These are phyloP conservation scores for Nakazawaea holstii DNA, from an alignment of 805 yeast genomes.

Conservation along the genomic window DNA sequence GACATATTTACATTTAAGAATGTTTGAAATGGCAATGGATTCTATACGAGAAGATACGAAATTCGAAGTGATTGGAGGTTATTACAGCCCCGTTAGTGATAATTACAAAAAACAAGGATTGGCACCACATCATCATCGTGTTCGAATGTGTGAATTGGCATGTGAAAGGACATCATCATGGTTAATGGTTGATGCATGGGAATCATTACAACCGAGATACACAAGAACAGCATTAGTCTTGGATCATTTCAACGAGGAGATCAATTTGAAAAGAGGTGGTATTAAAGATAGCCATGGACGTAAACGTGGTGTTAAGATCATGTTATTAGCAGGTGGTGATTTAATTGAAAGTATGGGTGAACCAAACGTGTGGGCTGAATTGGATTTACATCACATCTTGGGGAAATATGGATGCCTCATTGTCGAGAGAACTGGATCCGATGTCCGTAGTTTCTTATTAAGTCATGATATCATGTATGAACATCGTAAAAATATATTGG, in stretches of 20 bases:
- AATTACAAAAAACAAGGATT: slow-evolving; percentile 91
- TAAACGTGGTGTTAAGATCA: slow-evolving; percentile 81
- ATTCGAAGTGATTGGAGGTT: slow-evolving; percentile 95
- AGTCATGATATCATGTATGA: slow-evolving; percentile 97
- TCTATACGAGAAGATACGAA: slow-evolving; percentile 85
- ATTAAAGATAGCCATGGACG: slow-evolving; percentile 53
- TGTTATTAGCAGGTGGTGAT: slow-evolving; percentile 97
- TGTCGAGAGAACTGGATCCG: slow-evolving; percentile 95
- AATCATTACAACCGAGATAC: slow-evolving; percentile 83
- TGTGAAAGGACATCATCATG: slow-evolving; percentile 95
- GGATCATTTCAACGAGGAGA: slow-evolving; percentile 95
- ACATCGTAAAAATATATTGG: slow-evolving; percentile 87
- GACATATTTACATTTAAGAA: slow-evolving; percentile 88
- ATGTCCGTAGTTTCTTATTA: slow-evolving; percentile 85
- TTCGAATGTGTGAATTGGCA: slow-evolving; percentile 96
- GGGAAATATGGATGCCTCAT: slow-evolving; percentile 96
- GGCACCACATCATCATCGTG: slow-evolving; percentile 85
- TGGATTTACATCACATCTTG: slow-evolving; percentile 87
- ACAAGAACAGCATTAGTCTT: slow-evolving; percentile 92
- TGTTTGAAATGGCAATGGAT: slow-evolving; percentile 99
- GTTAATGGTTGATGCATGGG: slow-evolving; percentile 99
- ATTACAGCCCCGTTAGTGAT: slow-evolving; percentile 90
- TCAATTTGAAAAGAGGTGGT: slow-evolving; percentile 87
- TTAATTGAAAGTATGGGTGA: slow-evolving; percentile 99
- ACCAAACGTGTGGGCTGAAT: slow-evolving; percentile 98